phyloP scores from a whole-genome alignment of 169 alveolate genomes.

The Neospora caninum region DNA sequence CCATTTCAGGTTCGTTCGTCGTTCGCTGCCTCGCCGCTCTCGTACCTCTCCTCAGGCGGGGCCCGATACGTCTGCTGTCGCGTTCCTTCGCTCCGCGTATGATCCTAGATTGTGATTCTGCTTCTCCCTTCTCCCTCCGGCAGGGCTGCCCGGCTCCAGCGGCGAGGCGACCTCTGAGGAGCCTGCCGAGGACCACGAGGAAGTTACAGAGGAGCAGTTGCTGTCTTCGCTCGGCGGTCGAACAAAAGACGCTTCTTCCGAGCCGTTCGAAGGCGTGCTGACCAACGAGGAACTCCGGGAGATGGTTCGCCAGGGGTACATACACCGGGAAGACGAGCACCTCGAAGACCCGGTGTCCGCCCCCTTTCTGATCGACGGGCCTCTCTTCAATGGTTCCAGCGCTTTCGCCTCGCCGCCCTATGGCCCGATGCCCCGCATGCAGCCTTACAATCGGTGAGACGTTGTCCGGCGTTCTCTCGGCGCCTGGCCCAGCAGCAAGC shows the following conservation, averaged over 20 bases:
- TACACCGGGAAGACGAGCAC: background rate
- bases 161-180: too few species aligned
- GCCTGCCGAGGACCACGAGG: background rate
- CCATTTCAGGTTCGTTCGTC: too few species aligned
- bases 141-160: too few species aligned
- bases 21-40: too few species aligned
- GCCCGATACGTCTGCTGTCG: too few species aligned
- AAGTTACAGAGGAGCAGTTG: background rate
- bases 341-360: background rate
- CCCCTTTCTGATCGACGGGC: constrained; percentile 13
- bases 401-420: constrained; percentile 6
- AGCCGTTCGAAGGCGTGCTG: background rate
- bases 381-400: background rate
- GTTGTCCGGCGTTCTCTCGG: too few species aligned
- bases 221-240: background rate
- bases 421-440: background rate
- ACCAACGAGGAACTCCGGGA: background rate
- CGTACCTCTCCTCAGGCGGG: too few species aligned
- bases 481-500: too few species aligned
- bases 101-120: too few species aligned
- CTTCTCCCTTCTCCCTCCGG: background rate
- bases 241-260: background rate
- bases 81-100: too few species aligned
- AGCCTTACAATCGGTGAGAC: background rate
- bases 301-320: background rate